Base-by-base conservation (phyloP, 495 filamentous ascomycete species). In the Neurospora africana region DNA sequence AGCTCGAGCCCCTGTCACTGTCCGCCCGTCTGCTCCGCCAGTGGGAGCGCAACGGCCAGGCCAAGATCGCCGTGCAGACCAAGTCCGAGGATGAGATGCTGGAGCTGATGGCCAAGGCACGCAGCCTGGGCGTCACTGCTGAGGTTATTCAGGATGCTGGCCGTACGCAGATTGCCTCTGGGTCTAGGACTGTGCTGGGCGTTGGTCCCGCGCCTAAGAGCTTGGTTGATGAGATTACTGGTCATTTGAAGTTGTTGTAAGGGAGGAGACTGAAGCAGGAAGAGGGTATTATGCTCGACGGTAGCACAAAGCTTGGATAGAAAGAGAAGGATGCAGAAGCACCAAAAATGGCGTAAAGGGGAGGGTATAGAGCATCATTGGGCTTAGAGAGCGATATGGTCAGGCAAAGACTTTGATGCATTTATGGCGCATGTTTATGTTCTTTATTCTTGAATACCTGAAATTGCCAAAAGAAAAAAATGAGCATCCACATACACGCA, bases 121-220 rank as follows among this genome's bases (percentile, higher is more conserved):
- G 92, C 65, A 93, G 91, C 77, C 78, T 97, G 70, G 95, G 95
- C 3, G 82, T 99, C 43, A 94, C 93, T 70, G 91, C 95, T 65
- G 89, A 92, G 79, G 89, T 97, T 39, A 93, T 99, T 68, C 88
- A 91, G 76, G 95, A 99, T 86, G 95, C 95, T n/a, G 95, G 95
- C 35, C 87, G 95, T 71, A 99, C 95, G 38, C 96, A 98, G 88
- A 97, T 99, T 82, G 94, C 90, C n/a, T 88, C 89, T 53, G 94
- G 96, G 21, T 96, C 92, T 77, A 86, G 91, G 77, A 99, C 95
- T 5, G 95, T 98, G 39, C 84, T 98, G 44, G 95, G 96, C 5
- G 86, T 99, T 72, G 92, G 92, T 1, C 89, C 97, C 43, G 95
- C 91, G 8, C 96, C 95, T 23, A 94, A 92, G 86, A 91, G 91